phyloP scores from a whole-genome alignment of 1,284 basidiomycete species.

The Peniophora sp. region DNA sequence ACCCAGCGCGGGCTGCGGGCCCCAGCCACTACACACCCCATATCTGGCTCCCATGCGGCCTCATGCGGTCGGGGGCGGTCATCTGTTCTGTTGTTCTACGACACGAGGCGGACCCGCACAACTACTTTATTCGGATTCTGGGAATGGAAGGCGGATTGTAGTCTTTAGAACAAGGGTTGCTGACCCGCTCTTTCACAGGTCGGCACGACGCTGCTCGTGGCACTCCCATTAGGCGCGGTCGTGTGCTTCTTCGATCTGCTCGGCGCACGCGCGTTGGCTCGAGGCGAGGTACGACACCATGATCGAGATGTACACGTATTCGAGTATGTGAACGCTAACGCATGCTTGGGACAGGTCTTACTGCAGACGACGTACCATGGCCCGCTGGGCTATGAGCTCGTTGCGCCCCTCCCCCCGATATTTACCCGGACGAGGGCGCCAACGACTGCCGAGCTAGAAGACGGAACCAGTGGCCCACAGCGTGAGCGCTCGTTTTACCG shows the following conservation, averaged over 20 bases:
- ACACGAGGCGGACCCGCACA: neutral
- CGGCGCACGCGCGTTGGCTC: constrained; percentile 59
- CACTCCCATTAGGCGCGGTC: constrained; percentile 67
- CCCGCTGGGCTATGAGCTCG: constrained; percentile 50
- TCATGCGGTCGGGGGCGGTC: neutral
- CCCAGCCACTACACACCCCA: neutral
- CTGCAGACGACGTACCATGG: constrained; percentile 65
- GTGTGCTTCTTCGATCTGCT: constrained; percentile 70
- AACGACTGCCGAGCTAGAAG: constrained; percentile 42
- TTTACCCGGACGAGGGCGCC: constrained; percentile 52
- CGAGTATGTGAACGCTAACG: no score
- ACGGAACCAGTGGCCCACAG: constrained; percentile 24
- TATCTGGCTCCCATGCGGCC: neutral
- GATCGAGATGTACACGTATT: neutral
- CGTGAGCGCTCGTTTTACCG: constrained; percentile 66
- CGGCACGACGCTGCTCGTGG: constrained; percentile 67
- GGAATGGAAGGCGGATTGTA: neutral
- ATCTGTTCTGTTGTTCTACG: neutral
- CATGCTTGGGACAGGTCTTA: constrained; percentile 42
- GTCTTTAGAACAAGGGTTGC: neutral
- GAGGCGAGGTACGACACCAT: constrained; percentile 49
- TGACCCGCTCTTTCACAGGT: constrained; percentile 33
- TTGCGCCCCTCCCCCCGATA: constrained; percentile 54
- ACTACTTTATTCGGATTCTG: neutral
- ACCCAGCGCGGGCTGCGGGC: neutral